These are phyloP conservation scores for Botrytis galanthina DNA, from an alignment of 2,329 filamentous ascomycete genomes.

Conservation along the genomic window DNA sequence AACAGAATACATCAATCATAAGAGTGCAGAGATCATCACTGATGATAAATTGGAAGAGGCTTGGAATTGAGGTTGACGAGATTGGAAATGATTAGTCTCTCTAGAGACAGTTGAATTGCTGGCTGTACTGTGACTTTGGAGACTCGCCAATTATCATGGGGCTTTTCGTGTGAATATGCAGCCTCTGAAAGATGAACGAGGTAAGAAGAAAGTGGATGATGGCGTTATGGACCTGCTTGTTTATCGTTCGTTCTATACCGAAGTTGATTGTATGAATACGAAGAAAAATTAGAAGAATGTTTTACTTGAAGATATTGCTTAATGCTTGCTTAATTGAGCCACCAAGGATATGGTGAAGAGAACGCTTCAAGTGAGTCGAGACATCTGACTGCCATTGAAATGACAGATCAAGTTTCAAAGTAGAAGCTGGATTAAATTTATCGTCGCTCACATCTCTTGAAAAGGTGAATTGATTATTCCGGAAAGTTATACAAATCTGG, in stretches of 20 bases:
- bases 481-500: not conserved
- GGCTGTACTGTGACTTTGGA: not conserved
- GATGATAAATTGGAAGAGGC: conserved; percentile 13
- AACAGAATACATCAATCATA: not conserved
- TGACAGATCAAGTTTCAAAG: not conserved
- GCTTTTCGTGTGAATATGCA: not conserved
- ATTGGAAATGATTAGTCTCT: not conserved
- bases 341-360: not conserved
- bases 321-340: not conserved
- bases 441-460: not conserved
- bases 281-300: not conserved
- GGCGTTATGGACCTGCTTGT: not conserved
- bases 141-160: not conserved
- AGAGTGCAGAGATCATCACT: not conserved
- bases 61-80: not conserved
- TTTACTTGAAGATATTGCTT: not conserved
- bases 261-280: not conserved
- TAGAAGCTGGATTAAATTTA: not conserved
- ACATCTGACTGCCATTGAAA: not conserved
- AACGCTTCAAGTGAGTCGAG: not conserved
- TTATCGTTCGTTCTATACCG: not conserved
- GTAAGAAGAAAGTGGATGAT: not conserved
- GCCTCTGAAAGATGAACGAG: not conserved
- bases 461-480: not conserved
- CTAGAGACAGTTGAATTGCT: not conserved